Evolutionary conservation across 768 basidiomycete species (phyloP), one percentile per base, ranked within the genome.

Genomic region (Boletus pseudo-olivaceus): DNA sequence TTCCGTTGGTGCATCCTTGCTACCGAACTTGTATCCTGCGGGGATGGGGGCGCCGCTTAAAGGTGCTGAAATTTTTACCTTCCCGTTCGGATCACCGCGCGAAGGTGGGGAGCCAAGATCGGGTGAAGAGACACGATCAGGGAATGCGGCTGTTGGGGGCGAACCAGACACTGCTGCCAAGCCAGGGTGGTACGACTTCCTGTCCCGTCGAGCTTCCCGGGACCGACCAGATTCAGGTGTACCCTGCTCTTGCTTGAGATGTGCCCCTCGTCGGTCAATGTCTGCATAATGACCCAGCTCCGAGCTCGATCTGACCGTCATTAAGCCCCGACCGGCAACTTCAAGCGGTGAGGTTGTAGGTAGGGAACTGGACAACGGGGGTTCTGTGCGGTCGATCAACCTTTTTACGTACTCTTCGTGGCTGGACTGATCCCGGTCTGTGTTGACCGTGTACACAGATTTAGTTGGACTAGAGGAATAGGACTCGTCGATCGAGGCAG

Each of bases 1-100:
- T 38, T 79, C 77, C 19, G 73, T 66, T 15, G 78, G 67, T 43
- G 79, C 69, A 37, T 88, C 90, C 71, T 93, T 93, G 44, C 81
- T 76, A 11, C 89, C 92, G 65, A 95, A 98, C 72, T 94, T 95
- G 78, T 87, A 92, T 0, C 93, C 93, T 33, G 83, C 81, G 5
- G 93, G 93, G 35, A 96, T 89, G 40, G 87, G 90, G 14, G 83
- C 82, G 8, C 91, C 93, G 54, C 86, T 86, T 67, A 93, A 77
- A 33, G 94, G 95, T 1, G 84, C 90, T 17, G 93, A 95, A 47
- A 98, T 97, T 72, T 94, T 93, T 46, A 85, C 83, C 67, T 87
- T 88, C 27, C 78, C 76, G 45, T 78, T 78, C 27, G 68, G 66
- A 53, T 88, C 85, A 72, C 73, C 60, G 79, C 82, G 63, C 5